These are phyloP conservation scores for Yamadazyma triangularis DNA, from an alignment of 1,139 yeast species.

Conservation along the genomic window DNA sequence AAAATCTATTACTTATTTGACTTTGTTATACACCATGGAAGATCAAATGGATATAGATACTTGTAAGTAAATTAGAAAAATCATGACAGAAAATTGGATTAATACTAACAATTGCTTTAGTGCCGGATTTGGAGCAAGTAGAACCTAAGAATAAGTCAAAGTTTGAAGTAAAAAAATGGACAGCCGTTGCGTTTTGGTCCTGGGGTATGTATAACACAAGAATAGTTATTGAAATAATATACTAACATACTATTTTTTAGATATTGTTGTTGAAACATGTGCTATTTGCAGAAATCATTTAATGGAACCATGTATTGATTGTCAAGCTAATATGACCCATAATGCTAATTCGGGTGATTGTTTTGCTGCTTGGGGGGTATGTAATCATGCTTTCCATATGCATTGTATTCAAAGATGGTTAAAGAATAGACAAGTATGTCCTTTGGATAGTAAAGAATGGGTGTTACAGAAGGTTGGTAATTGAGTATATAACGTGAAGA, in stretches of 20 bases:
- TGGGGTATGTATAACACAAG: conserved; percentile 61
- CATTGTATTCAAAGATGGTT: conserved; percentile 98
- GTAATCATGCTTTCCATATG: conserved; percentile 92
- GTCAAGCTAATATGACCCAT: conserved; percentile 78
- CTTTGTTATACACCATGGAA: conserved; percentile 9
- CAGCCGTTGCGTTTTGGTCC: conserved; percentile 99
- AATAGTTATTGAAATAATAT: conserved; percentile 1
- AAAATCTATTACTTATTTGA: not conserved
- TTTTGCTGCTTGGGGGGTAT: conserved; percentile 95
- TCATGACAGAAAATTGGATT: not conserved
- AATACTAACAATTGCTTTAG: conserved; percentile 10
- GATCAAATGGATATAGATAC: conserved; percentile 17
- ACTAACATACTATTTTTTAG: conserved; percentile 26
- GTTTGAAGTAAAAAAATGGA: conserved; percentile 67
- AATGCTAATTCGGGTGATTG: conserved; percentile 72
- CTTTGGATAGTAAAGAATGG: conserved; percentile 95
- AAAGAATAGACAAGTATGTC: conserved; percentile 95
- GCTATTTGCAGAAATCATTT: conserved; percentile 97
- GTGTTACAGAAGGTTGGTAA: conserved; percentile 75
- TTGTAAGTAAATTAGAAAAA: conserved; percentile 10
- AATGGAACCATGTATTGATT: conserved; percentile 98
- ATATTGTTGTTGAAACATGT: conserved; percentile 91
- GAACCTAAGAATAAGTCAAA: conserved; percentile 24
- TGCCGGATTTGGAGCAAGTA: conserved; percentile 13
- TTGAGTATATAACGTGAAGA: conserved; percentile 4